Evolutionary conservation across 192 early-diverging fungal genomes (phyloP).

Genomic region (Pilaira anomala): DNA sequence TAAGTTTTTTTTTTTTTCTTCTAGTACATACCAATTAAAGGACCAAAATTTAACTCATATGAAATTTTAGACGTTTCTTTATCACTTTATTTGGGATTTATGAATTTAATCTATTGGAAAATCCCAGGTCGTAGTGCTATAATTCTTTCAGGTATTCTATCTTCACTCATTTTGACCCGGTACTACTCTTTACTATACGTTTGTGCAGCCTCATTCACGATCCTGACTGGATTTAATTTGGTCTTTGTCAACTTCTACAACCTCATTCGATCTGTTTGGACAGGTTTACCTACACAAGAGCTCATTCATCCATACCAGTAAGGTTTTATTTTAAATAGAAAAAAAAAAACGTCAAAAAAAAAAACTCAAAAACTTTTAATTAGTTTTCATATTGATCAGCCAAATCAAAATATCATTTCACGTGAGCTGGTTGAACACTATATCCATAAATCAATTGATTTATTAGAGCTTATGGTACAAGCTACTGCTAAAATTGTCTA

Average conservation of each 20-base stretch:
- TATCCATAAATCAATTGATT: conserved; percentile 4
- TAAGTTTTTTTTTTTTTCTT: not conserved
- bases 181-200: conserved; percentile 32
- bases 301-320: conserved; percentile 32
- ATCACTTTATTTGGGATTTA: not conserved
- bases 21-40: no score
- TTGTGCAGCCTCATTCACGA: conserved; percentile 19
- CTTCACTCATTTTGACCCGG: conserved; percentile 26
- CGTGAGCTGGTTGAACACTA: conserved; percentile 6
- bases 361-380: not conserved
- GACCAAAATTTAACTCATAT: not conserved
- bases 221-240: conserved; percentile 34
- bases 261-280: conserved; percentile 12
- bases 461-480: not conserved
- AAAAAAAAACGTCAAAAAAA: no score
- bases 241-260: conserved; percentile 31
- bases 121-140: conserved; percentile 24
- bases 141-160: conserved; percentile 13
- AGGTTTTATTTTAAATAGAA: not conserved
- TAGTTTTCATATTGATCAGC: conserved; percentile 15
- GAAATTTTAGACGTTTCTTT: not conserved
- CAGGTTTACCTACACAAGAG: conserved; percentile 4
- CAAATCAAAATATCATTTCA: not conserved
- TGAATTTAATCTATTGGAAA: conserved; percentile 30
- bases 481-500: conserved; percentile 13